Conservation (phyloP, 2,329 filamentous ascomycete genomes). For the Helotiales sp. region DNA sequence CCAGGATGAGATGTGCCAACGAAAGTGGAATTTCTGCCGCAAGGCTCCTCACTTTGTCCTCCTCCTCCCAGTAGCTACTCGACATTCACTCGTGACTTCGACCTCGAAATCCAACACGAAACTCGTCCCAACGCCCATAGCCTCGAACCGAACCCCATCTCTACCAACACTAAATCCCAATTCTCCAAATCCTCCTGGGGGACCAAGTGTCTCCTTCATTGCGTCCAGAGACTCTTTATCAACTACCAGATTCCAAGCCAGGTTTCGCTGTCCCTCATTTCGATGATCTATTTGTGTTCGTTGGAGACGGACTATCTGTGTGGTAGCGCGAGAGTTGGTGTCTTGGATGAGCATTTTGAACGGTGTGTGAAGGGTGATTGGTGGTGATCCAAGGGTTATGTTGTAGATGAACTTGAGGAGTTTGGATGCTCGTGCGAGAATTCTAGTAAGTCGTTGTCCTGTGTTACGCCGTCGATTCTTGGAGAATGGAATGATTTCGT, state of each 20-base stretch:
- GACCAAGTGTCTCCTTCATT: slow-evolving; percentile 30
- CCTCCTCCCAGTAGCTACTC: not conserved
- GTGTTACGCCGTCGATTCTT: not conserved
- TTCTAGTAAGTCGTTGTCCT: not conserved
- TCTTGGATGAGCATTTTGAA: not conserved
- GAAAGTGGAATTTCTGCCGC: not conserved
- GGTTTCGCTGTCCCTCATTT: slow-evolving; percentile 13
- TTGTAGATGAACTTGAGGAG: slow-evolving; percentile 2
- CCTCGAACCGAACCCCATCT: slow-evolving; percentile 25
- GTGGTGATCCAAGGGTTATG: not conserved
- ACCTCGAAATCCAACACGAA: slow-evolving; percentile 15
- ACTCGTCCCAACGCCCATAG: slow-evolving; percentile 27
- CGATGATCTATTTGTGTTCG: not conserved
- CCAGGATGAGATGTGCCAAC: not conserved
- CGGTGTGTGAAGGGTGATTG: not conserved
- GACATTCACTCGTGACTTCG: not conserved
- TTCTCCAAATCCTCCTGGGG: slow-evolving; percentile 30
- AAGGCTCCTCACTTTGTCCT: not conserved
- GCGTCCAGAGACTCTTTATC: slow-evolving; percentile 26
- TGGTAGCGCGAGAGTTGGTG: not conserved
- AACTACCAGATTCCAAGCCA: slow-evolving; percentile 27
- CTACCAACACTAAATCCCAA: slow-evolving; percentile 25
- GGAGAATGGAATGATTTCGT: slow-evolving; percentile 8
- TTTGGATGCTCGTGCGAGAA: not conserved
- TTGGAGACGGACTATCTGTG: slow-evolving; percentile 3